phyloP scores from a whole-genome alignment of 2,329 filamentous ascomycete genomes.

The Fusarium torreyae region DNA sequence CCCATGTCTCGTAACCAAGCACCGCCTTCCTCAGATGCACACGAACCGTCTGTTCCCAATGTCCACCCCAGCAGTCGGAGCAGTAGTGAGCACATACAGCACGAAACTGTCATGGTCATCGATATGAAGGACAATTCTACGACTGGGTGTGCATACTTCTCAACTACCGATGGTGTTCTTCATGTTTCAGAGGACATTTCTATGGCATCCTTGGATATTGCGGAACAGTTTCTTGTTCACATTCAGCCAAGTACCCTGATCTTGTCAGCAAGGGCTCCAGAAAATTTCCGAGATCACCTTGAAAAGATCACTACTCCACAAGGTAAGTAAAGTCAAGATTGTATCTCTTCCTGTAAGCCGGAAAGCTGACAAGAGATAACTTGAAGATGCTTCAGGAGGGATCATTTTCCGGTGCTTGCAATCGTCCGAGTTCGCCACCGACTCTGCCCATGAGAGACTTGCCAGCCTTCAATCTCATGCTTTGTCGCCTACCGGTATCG shows the following conservation, averaged over 20 bases:
- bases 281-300: conserved; percentile 54
- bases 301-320: conserved; percentile 43
- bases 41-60: neutral
- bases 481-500: conserved; percentile 27
- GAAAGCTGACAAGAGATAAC: conserved; percentile 7
- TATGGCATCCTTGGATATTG: conserved; percentile 76
- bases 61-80: conserved; percentile 13
- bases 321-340: conserved; percentile 20
- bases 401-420: conserved; percentile 75
- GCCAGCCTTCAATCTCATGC: conserved; percentile 56
- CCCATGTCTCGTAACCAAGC: neutral
- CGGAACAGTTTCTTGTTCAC: conserved; percentile 73
- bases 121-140: conserved; percentile 79
- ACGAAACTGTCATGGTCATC: conserved; percentile 84
- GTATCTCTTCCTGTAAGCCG: neutral
- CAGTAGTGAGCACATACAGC: conserved; percentile 29
- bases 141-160: conserved; percentile 89
- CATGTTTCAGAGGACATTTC: conserved; percentile 84
- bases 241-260: conserved; percentile 70
- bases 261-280: conserved; percentile 64
- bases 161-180: conserved; percentile 77
- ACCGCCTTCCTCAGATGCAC: neutral
- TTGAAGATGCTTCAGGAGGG: conserved; percentile 13
- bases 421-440: conserved; percentile 79
- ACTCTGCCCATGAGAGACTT: conserved; percentile 76